Evolutionary conservation across 2,329 filamentous ascomycete genomes (phyloP), one percentile per base, ranked within the genome.

Genomic region (Cladosporium sp.): DNA sequence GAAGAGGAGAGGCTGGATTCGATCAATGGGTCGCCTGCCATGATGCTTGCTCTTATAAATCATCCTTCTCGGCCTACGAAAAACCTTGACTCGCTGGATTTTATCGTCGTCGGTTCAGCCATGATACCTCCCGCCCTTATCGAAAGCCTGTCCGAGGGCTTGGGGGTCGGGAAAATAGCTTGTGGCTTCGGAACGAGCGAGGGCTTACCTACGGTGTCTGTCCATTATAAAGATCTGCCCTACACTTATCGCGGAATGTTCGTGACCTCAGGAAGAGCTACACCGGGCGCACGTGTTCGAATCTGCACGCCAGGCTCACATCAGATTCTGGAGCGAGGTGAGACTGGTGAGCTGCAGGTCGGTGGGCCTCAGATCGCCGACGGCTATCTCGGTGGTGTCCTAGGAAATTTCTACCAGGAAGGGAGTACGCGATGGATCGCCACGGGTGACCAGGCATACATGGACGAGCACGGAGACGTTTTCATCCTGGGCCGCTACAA

Each of bases 381-480:
- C 4, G 40, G 40, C 6, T 44, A 44, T 9, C 19, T 44, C 17
- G 40, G 40, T 3, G 20, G 17, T 22, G n/a, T 19, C 2, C 17
- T 8, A 19, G n/a, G n/a, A 8, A 4, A 17, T n/a, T 39, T 17
- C 15, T 39, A 39, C 36, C 5, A 39, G 7, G 36, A 39, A 1
- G 20, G 13, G 12, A 20, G 40, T 15, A 45, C 73, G 79, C 64
- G 85, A 56, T 90, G 87, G 86, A 73, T 83, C 60, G 82, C 84
- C 63, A 89, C 86, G 0, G 86, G 86, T 13, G 80, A 83, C 57
- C 78, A 82, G 64, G 80, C 75, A 1, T 69, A 76, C 1, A 76
- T 83, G 55, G 75, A 80, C 51, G 63, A 70, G 2, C 68, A 73
- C 2, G 73, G 73, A 7, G 74, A 75, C 50, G 68, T 68, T 66